Percentiles rank a stretch among this genome's conserved stretches.
Conservation (phyloP, 2,329 filamentous ascomycete species). For the Verticillium tricorpus region DNA sequence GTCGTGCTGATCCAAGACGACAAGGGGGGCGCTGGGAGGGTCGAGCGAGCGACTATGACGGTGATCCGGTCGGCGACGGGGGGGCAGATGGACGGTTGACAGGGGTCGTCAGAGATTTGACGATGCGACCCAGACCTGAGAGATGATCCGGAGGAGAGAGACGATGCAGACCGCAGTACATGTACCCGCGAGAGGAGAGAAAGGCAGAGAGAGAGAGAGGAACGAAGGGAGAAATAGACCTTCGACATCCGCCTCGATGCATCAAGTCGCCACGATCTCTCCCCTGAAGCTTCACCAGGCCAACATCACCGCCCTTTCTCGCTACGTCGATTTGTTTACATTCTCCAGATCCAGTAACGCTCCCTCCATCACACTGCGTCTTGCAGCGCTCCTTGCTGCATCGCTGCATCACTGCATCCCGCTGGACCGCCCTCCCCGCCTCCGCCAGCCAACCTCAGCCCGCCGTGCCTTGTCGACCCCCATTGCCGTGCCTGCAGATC, state of each 20-base stretch:
- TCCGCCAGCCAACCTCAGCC: background rate
- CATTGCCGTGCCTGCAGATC: background rate
- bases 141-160: background rate
- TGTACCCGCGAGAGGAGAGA: background rate
- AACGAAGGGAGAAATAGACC: background rate
- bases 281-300: background rate
- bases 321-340: conserved; percentile 1
- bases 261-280: background rate
- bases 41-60: background rate
- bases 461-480: background rate
- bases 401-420: background rate
- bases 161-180: background rate
- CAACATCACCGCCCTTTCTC: background rate
- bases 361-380: background rate
- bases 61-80: background rate
- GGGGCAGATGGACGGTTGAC: background rate
- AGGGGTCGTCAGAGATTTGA: background rate
- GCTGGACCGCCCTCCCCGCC: too few relatives aligned
- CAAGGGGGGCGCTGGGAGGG: background rate
- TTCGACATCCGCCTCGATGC: background rate
- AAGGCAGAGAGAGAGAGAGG: background rate
- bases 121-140: background rate
- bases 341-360: conserved; percentile 1
- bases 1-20: background rate
- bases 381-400: conserved; percentile 1